These are phyloP conservation scores for Mycena alexandri DNA, from an alignment of 768 basidiomycete species.

Conservation along the genomic window DNA sequence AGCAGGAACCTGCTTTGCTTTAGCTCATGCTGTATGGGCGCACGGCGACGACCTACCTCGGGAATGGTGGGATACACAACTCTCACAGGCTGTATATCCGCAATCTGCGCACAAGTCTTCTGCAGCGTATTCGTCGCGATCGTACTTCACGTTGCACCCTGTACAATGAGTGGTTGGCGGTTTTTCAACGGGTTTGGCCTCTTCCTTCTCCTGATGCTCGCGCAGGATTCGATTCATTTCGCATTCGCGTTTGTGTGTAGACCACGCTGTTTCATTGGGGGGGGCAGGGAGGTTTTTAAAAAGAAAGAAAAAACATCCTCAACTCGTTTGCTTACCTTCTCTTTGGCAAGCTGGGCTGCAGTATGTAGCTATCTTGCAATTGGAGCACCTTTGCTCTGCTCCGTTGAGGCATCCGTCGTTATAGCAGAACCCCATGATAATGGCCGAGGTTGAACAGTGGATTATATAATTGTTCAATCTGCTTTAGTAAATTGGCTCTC, in stretches of 20 bases:
- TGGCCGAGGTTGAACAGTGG: too few species aligned
- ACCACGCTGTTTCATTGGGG: conserved; percentile 45
- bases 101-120: conserved; percentile 51
- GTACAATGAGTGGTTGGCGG: conserved; percentile 46
- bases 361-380: conserved; percentile 43
- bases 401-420: conserved; percentile 36
- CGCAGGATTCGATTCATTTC: conserved; percentile 50
- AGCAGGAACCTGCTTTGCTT: conserved; percentile 47
- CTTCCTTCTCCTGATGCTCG: conserved; percentile 44
- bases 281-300: too few species aligned
- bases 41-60: conserved; percentile 38
- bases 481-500: too few species aligned
- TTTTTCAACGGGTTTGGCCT: conserved; percentile 42
- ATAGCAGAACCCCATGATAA: conserved; percentile 38
- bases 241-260: conserved; percentile 50
- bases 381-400: conserved; percentile 40
- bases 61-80: conserved; percentile 45
- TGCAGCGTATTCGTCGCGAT: conserved; percentile 24
- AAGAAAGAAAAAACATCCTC: neutral
- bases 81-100: conserved; percentile 51
- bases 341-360: conserved; percentile 46
- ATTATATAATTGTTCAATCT: too few species aligned
- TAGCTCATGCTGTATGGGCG: neutral
- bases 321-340: conserved; percentile 3
- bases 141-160: conserved; percentile 48